These are phyloP conservation scores for Sutorius eximius DNA, from an alignment of 1,284 basidiomycete species.

Conservation along the genomic window DNA sequence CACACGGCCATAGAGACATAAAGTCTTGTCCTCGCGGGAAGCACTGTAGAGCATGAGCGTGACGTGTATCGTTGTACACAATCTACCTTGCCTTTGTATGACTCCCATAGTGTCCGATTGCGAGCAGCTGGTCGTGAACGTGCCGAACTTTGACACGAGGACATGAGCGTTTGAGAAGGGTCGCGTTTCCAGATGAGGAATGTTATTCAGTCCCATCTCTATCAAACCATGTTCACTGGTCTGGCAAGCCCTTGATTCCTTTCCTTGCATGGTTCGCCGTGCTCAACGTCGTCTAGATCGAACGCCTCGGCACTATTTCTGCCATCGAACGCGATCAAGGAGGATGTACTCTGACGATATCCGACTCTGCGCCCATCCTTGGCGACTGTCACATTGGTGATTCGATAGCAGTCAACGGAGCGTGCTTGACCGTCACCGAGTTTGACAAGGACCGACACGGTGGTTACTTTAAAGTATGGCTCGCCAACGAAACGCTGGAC, in stretches of 20 bases:
- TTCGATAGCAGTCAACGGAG: conserved; percentile 83
- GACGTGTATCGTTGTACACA: conserved; percentile 5
- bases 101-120: conserved; percentile 40
- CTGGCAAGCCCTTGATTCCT: conserved; percentile 48
- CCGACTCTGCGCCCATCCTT: conserved; percentile 73
- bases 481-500: conserved; percentile 92
- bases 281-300: conserved; percentile 52
- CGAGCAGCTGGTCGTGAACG: conserved; percentile 8
- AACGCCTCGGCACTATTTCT: conserved; percentile 76
- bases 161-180: conserved; percentile 20
- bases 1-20: conserved; percentile 56
- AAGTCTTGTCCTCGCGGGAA: conserved; percentile 62
- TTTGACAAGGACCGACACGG: conserved; percentile 63
- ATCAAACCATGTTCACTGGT: conserved; percentile 58
- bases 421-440: conserved; percentile 88
- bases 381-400: conserved; percentile 94
- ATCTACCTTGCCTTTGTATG: conserved; percentile 42
- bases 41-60: conserved; percentile 39
- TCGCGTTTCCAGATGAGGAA: conserved; percentile 2
- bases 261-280: neutral
- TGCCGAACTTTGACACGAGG: neutral
- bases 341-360: conserved; percentile 86
- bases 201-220: neutral
- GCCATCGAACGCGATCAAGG: conserved; percentile 61
- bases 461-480: conserved; percentile 90